Conservation (phyloP, 805 yeast species). For the Debaryomyces castellii region DNA sequence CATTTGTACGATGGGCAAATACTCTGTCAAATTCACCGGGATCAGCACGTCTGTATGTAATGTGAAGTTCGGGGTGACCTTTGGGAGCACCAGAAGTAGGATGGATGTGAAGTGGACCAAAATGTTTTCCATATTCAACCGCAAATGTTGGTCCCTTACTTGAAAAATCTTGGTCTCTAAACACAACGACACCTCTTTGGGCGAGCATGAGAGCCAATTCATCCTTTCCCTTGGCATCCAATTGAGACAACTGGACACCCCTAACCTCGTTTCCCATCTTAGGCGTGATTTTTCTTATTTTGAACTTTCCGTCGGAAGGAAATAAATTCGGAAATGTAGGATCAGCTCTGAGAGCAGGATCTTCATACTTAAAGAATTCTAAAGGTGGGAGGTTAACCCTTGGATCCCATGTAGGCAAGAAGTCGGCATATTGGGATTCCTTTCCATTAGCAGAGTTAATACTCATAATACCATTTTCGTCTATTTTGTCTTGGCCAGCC, state of each 20-base stretch:
- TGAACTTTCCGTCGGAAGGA: conserved; percentile 27
- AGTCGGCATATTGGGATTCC: conserved; percentile 23
- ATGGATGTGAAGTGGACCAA: conserved; percentile 44
- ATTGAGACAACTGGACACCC: conserved; percentile 57
- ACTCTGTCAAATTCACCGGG: conserved; percentile 10
- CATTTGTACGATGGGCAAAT: conserved; percentile 21
- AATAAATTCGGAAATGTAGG: conserved; percentile 50
- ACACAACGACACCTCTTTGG: conserved; percentile 64
- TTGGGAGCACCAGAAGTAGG: conserved; percentile 43
- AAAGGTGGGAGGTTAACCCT: conserved; percentile 48
- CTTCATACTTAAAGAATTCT: conserved; percentile 53
- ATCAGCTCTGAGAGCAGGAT: conserved; percentile 62
- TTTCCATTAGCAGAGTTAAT: conserved; percentile 39
- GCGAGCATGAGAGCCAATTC: conserved; percentile 69
- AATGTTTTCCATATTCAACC: conserved; percentile 32
- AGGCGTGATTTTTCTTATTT: conserved; percentile 52
- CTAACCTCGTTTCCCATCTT: conserved; percentile 67
- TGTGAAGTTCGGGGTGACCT: conserved; percentile 28
- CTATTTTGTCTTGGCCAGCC: conserved; percentile 49
- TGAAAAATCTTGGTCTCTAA: conserved; percentile 64
- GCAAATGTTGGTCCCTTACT: conserved; percentile 31
- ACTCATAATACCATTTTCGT: conserved; percentile 48
- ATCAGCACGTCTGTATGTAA: conserved; percentile 24
- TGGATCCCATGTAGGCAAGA: conserved; percentile 31
- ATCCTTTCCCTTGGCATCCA: conserved; percentile 55